Evolutionary conservation across 495 filamentous ascomycete species (phyloP).

Genomic region (Aspergillus ellipticus): DNA sequence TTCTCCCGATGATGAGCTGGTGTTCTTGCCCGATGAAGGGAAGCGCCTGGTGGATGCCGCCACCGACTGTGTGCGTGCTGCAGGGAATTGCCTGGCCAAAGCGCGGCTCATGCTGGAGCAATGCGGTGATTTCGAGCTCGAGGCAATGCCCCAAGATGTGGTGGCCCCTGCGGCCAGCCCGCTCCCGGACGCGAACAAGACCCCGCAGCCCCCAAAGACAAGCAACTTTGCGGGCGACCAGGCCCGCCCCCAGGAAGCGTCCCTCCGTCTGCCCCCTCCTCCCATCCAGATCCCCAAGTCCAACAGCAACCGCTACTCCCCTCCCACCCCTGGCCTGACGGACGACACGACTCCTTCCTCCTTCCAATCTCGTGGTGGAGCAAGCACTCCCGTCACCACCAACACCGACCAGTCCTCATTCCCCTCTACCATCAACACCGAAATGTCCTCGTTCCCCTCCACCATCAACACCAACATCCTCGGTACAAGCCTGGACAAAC

Average conservation of each 20-base stretch:
- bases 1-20: slow-evolving; percentile 61
- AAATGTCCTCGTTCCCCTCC: slow-evolving; percentile 30
- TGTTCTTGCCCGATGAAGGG: slow-evolving; percentile 78
- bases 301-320: slow-evolving; percentile 21
- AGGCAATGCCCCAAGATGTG: slow-evolving; percentile 51
- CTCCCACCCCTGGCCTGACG: slow-evolving; percentile 39
- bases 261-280: slow-evolving; percentile 38
- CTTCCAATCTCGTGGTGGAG: slow-evolving; percentile 28
- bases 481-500: slow-evolving; percentile 37
- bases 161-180: slow-evolving; percentile 11
- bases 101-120: slow-evolving; percentile 81
- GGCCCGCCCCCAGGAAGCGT: slow-evolving; percentile 22
- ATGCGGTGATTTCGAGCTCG: slow-evolving; percentile 91
- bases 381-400: slow-evolving; percentile 17
- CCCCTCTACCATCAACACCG: slow-evolving; percentile 35
- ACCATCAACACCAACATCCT: slow-evolving; percentile 11
- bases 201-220: slow-evolving; percentile 18
- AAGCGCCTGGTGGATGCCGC: slow-evolving; percentile 74
- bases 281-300: slow-evolving; percentile 38
- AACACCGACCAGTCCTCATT: slow-evolving; percentile 18
- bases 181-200: slow-evolving; percentile 19
- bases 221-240: slow-evolving; percentile 10
- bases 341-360: slow-evolving; percentile 43
- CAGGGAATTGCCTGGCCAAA: slow-evolving; percentile 85
- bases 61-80: slow-evolving; percentile 83